These are phyloP conservation scores for Kluyveromyces starmeri DNA, from an alignment of 805 yeast genomes.

Conservation along the genomic window DNA sequence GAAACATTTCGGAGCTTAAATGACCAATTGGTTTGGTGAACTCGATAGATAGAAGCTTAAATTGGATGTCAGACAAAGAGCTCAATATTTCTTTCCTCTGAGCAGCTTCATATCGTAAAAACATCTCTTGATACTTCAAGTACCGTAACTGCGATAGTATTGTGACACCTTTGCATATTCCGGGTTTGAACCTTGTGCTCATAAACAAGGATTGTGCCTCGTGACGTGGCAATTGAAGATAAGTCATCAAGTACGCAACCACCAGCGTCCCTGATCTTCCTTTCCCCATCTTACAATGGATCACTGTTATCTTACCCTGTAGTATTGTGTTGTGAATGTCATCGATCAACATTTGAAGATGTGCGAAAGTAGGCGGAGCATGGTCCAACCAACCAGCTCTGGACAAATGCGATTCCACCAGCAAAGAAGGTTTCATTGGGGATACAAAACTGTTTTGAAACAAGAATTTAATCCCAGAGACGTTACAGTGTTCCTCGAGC, in stretches of 20 bases:
- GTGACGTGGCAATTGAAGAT: conserved; percentile 30
- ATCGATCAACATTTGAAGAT: conserved; percentile 37
- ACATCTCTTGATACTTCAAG: conserved; percentile 44
- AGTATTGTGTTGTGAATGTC: conserved; percentile 39
- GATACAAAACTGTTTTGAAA: background rate
- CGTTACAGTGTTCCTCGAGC: conserved; percentile 2
- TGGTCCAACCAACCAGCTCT: conserved; percentile 66
- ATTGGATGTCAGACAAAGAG: conserved; percentile 9
- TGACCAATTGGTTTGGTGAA: conserved; percentile 14
- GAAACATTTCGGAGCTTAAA: conserved; percentile 5
- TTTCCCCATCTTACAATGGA: conserved; percentile 88
- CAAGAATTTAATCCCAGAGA: background rate
- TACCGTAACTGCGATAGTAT: conserved; percentile 63
- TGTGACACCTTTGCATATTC: conserved; percentile 59
- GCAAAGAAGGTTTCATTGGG: conserved; percentile 29
- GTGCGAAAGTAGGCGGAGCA: conserved; percentile 54
- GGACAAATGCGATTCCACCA: background rate
- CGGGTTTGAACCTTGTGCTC: conserved; percentile 43
- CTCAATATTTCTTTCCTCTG: conserved; percentile 8
- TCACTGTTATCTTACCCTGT: conserved; percentile 43
- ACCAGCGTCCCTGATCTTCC: conserved; percentile 80
- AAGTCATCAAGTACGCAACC: conserved; percentile 60
- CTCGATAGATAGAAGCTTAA: conserved; percentile 13
- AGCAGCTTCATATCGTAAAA: conserved; percentile 11
- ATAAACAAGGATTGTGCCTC: conserved; percentile 49